phyloP scores from a whole-genome alignment of 2,329 filamentous ascomycete genomes.

The Penicillium sp. region DNA sequence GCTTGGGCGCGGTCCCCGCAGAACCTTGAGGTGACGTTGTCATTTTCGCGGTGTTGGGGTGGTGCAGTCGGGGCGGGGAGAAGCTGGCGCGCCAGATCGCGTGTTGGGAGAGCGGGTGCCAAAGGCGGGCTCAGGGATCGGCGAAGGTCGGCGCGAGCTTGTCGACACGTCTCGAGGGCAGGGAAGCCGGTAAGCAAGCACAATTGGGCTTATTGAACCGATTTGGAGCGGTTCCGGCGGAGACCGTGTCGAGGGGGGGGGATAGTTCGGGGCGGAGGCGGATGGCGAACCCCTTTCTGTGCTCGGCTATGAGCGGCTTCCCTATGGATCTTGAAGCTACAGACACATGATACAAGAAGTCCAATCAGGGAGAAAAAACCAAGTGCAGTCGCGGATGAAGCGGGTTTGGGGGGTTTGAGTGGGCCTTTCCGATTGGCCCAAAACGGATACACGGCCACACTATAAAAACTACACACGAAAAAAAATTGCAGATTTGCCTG shows the following conservation, averaged over 20 bases:
- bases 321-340: constrained; percentile 10
- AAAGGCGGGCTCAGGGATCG: neutral
- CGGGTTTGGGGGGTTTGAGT: constrained; percentile 30
- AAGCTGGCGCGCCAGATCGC: constrained; percentile 5
- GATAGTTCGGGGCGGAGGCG: constrained; percentile 6
- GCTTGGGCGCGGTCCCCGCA: neutral
- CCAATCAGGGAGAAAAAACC: constrained; percentile 2
- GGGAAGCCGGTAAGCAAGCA: constrained; percentile 24
- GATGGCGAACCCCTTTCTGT: constrained; percentile 24
- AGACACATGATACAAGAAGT: constrained; percentile 16
- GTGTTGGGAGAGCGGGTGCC: neutral
- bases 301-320: constrained; percentile 23
- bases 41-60: constrained; percentile 5
- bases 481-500: constrained; percentile 18
- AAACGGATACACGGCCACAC: constrained; percentile 2
- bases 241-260: constrained; percentile 9
- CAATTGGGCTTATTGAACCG: constrained; percentile 16
- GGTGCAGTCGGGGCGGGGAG: neutral
- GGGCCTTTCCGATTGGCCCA: constrained; percentile 28
- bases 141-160: neutral
- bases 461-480: constrained; percentile 6
- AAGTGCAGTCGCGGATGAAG: constrained; percentile 32
- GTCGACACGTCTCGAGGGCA: neutral
- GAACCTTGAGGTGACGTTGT: constrained; percentile 1
- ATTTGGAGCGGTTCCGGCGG: constrained; percentile 11